Evolutionary conservation across 805 yeast genomes (phyloP).

Genomic region (Hermanozyma aechmeae): DNA sequence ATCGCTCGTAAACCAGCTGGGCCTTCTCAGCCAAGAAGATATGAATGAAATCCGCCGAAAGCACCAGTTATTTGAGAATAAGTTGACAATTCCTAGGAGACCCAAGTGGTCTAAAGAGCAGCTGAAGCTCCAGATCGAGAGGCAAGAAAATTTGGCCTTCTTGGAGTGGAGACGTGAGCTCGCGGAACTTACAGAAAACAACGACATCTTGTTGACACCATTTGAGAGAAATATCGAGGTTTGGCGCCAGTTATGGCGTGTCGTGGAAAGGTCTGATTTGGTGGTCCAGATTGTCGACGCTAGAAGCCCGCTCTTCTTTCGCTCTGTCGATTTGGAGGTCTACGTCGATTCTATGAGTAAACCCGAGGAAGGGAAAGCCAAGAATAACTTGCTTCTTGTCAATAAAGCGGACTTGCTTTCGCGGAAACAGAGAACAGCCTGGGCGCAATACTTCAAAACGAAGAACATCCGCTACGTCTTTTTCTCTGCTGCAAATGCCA

Average conservation of each 20-base stretch:
- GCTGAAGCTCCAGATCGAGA: slow-evolving; percentile 69
- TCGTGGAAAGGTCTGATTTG: slow-evolving; percentile 87
- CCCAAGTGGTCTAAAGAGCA: slow-evolving; percentile 75
- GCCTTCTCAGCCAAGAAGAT: slow-evolving; percentile 57
- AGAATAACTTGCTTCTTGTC: slow-evolving; percentile 73
- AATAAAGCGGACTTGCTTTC: slow-evolving; percentile 90
- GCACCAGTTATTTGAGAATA: slow-evolving; percentile 58
- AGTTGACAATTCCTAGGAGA: slow-evolving; percentile 84
- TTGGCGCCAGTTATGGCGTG: slow-evolving; percentile 98
- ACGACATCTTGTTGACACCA: slow-evolving; percentile 85
- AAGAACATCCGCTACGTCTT: slow-evolving; percentile 76
- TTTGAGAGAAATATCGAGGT: slow-evolving; percentile 96
- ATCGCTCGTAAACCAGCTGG: slow-evolving; percentile 28
- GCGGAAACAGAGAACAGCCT: slow-evolving; percentile 61
- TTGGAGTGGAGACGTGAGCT: slow-evolving; percentile 89
- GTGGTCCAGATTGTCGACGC: slow-evolving; percentile 98
- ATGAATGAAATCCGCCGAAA: slow-evolving; percentile 48
- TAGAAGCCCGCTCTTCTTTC: slow-evolving; percentile 81
- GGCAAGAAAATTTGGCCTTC: slow-evolving; percentile 83
- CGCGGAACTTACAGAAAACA: slow-evolving; percentile 74
- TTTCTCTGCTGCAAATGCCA: slow-evolving; percentile 85
- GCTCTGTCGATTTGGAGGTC: slow-evolving; percentile 78
- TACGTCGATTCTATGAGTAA: slow-evolving; percentile 69
- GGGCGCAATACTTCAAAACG: slow-evolving; percentile 78
- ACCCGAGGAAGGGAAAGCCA: slow-evolving; percentile 38